phyloP scores from a whole-genome alignment of 140 eudicot genomes.

The Stevia rebaudiana region DNA sequence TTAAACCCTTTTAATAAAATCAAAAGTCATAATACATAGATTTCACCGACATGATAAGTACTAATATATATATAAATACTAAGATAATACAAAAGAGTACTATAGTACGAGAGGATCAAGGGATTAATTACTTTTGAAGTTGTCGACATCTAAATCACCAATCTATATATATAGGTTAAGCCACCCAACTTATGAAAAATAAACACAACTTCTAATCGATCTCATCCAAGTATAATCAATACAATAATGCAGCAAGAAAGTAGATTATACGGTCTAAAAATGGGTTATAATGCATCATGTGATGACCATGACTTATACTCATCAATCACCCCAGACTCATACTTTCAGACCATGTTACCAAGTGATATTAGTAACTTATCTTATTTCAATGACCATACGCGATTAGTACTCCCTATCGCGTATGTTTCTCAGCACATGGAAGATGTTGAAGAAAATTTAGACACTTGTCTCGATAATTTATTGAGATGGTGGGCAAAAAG shows the following conservation, averaged over 20 bases:
- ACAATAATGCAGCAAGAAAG: constrained; percentile 36
- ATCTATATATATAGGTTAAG: constrained; percentile 13
- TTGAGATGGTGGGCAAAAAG: constrained; percentile 36
- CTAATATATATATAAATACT: no score
- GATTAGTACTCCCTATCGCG: constrained; percentile 11
- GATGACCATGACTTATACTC: constrained; percentile 20
- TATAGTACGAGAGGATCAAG: no score
- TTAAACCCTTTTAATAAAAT: neutral
- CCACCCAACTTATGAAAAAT: constrained; percentile 16
- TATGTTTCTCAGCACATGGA: constrained; percentile 19
- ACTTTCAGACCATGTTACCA: constrained; percentile 15
- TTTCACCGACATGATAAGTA: neutral
- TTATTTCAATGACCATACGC: constrained; percentile 19
- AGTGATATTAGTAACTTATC: constrained; percentile 16
- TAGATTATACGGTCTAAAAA: constrained; percentile 9
- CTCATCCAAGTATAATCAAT: constrained; percentile 11
- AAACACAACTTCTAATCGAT: neutral
- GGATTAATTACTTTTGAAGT: constrained; percentile 6
- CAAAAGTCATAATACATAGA: neutral
- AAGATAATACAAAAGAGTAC: no score
- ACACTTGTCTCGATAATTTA: constrained; percentile 23
- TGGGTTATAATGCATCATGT: constrained; percentile 3
- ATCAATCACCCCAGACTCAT: constrained; percentile 30
- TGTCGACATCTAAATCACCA: constrained; percentile 4
- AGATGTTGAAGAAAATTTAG: constrained; percentile 25